A percentile compares a stretch with the other conserved stretches of the same genome.
phyloP scores from a whole-genome alignment of 2,329 filamentous ascomycete species.

The Cladophialophora carrionii region DNA sequence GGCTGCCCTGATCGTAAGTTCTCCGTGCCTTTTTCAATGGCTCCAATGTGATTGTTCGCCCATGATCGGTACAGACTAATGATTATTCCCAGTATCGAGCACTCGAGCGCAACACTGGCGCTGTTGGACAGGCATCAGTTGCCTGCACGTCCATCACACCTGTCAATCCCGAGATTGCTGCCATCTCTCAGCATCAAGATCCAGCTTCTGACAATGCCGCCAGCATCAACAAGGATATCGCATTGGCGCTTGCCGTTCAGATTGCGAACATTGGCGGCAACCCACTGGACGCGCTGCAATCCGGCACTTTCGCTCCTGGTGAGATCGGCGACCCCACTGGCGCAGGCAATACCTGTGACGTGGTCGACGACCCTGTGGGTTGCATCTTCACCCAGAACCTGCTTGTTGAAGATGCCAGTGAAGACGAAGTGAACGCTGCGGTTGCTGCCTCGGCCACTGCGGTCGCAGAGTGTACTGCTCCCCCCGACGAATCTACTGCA shows the following conservation, averaged over 20 bases:
- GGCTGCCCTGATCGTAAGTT: constrained; percentile 51
- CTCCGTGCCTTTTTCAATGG: background rate
- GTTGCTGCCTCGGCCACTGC: constrained; percentile 48
- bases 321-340: constrained; percentile 56
- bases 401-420: constrained; percentile 58
- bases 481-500: constrained; percentile 28
- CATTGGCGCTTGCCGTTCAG: constrained; percentile 62
- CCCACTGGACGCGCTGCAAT: constrained; percentile 62
- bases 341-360: constrained; percentile 59
- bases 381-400: constrained; percentile 60
- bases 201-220: constrained; percentile 63
- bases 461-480: constrained; percentile 37
- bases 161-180: constrained; percentile 67
- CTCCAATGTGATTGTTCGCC: background rate
- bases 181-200: constrained; percentile 68
- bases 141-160: constrained; percentile 60
- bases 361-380: constrained; percentile 52
- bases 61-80: background rate
- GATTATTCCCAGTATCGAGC: constrained; percentile 47
- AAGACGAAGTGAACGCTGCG: constrained; percentile 57
- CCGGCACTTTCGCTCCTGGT: constrained; percentile 67
- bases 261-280: constrained; percentile 65
- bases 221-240: constrained; percentile 63
- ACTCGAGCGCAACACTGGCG: constrained; percentile 64
- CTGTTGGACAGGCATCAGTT: constrained; percentile 61